A percentile compares a stretch with the other conserved stretches of the same genome.
These are phyloP conservation scores for Cucumis cinereus DNA, from an alignment of 306 rosid species.

Conservation along the genomic window DNA sequence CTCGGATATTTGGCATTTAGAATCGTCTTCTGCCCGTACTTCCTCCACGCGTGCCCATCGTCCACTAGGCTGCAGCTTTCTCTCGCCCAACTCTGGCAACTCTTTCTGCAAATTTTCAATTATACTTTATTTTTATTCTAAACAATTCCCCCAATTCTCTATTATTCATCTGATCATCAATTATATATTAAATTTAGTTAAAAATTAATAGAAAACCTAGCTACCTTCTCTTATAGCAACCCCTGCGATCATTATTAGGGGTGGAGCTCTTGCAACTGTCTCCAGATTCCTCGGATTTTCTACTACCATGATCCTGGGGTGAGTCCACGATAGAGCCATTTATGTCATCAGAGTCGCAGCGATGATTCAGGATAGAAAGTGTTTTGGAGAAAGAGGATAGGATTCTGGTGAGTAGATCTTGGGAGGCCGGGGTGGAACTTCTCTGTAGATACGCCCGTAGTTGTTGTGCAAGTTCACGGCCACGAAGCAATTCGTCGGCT, in stretches of 20 bases:
- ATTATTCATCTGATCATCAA: too few species aligned
- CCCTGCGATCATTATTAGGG: slow-evolving; percentile 1
- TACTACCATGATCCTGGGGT: not conserved
- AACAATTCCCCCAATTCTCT: too few species aligned
- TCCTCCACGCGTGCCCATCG: slow-evolving; percentile 18
- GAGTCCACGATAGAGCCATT: not conserved
- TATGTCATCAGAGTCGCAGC: not conserved
- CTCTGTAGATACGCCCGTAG: not conserved
- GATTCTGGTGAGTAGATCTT: not conserved
- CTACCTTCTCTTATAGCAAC: slow-evolving; percentile 16
- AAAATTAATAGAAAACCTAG: too few species aligned
- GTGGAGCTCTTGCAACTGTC: slow-evolving; percentile 7
- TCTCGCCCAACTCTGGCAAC: not conserved
- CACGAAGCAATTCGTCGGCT: not conserved
- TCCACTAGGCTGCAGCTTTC: not conserved
- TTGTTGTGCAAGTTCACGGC: slow-evolving; percentile 6
- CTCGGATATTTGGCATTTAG: slow-evolving; percentile 8
- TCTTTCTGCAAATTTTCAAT: not conserved
- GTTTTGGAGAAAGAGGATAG: not conserved
- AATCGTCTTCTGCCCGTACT: slow-evolving; percentile 10
- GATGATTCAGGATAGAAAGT: not conserved
- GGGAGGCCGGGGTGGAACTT: not conserved
- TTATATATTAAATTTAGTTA: too few species aligned
- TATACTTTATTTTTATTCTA: too few species aligned
- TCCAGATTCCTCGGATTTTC: slow-evolving; percentile 4